Conservation (phyloP, 2,329 filamentous ascomycete species). For the Verticillium albo-atrum region DNA sequence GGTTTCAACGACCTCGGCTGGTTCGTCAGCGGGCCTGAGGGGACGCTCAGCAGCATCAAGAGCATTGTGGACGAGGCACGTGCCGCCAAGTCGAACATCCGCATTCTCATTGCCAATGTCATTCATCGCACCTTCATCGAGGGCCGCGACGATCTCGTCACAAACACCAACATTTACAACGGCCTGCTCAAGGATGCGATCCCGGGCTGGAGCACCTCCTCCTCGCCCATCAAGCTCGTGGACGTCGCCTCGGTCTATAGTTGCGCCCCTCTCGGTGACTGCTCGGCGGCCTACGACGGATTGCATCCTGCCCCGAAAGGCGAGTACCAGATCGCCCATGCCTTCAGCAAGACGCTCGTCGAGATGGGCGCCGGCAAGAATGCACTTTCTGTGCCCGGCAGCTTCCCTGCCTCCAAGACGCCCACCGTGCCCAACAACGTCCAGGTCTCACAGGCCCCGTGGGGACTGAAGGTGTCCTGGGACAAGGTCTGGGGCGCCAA, state of each 20-base stretch:
- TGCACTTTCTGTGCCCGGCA: constrained; percentile 16
- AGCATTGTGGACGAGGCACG: constrained; percentile 24
- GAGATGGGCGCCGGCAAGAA: constrained; percentile 17
- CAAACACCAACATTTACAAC: constrained; percentile 20
- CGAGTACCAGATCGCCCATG: constrained; percentile 35
- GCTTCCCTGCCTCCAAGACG: constrained; percentile 13
- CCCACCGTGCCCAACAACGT: constrained; percentile 10
- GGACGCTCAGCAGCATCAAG: constrained; percentile 16
- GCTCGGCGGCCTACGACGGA: constrained; percentile 31
- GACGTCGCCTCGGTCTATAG: constrained; percentile 24
- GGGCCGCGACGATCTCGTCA: constrained; percentile 18
- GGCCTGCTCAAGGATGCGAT: constrained; percentile 15
- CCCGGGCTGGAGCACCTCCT: constrained; percentile 16
- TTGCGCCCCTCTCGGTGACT: constrained; percentile 16
- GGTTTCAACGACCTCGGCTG: constrained; percentile 30
- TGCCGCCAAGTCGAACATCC: constrained; percentile 18
- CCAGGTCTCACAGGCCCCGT: constrained; percentile 1
- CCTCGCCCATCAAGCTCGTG: constrained; percentile 26
- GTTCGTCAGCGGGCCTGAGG: constrained; percentile 15
- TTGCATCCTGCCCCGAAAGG: constrained; percentile 35
- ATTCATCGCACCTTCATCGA: constrained; percentile 17
- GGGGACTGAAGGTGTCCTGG: constrained; percentile 17
- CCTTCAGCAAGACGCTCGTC: constrained; percentile 28
- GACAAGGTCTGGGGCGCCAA: constrained; percentile 17
- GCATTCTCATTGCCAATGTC: constrained; percentile 24